These are phyloP conservation scores for Cyclotella kingstonii DNA, from an alignment of 108 stramenopile species.

Conservation along the genomic window DNA sequence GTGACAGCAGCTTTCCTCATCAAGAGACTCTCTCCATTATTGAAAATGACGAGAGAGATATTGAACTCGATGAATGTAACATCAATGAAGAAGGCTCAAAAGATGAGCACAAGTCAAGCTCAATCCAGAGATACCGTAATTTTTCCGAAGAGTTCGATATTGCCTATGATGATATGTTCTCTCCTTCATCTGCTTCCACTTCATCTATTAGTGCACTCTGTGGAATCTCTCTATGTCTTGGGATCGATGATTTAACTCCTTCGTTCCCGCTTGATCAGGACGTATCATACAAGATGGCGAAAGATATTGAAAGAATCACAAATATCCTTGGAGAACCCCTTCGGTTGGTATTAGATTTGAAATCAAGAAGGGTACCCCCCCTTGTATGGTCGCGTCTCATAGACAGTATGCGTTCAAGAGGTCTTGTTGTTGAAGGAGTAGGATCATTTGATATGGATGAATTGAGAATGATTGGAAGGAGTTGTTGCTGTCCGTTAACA, in stretches of 20 bases:
- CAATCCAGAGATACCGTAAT: not conserved
- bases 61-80: constrained; percentile 3
- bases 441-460: constrained; percentile 61
- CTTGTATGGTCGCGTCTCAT: constrained; percentile 58
- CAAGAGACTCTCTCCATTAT: not conserved
- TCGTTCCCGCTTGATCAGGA: constrained; percentile 8
- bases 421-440: constrained; percentile 50
- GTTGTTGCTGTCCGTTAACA: constrained; percentile 34
- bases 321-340: constrained; percentile 43
- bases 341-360: constrained; percentile 54
- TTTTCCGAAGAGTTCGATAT: constrained; percentile 16
- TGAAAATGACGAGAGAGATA: not conserved
- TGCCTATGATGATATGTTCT: constrained; percentile 41
- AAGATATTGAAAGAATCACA: constrained; percentile 38
- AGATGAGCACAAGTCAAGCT: not conserved
- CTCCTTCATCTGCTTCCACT: not conserved
- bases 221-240: constrained; percentile 50
- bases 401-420: constrained; percentile 41
- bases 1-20: constrained; percentile 19
- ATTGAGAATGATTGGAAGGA: constrained; percentile 41
- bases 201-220: constrained; percentile 25
- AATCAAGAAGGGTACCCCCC: constrained; percentile 50
- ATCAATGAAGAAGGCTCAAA: not conserved
- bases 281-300: constrained; percentile 43
- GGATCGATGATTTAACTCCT: constrained; percentile 4